Base-by-base conservation (phyloP, 2,329 filamentous ascomycete genomes). In the Colletotrichum tropicale region DNA sequence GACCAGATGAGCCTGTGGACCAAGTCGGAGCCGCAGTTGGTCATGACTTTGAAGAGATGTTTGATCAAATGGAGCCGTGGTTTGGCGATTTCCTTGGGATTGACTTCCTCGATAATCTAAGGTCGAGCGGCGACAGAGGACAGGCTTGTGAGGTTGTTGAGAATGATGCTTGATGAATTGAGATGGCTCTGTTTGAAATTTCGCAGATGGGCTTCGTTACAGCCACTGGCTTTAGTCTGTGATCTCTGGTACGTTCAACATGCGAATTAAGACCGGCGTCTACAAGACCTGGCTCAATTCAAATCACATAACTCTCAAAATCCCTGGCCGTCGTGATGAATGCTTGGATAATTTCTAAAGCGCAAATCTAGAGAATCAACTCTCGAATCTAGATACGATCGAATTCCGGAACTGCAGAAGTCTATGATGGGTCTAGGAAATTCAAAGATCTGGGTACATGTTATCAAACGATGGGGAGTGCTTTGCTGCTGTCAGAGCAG, bases 261-360 rank as follows among this genome's bases (percentile, higher is more conserved):
- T 6, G 8, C 0, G 36, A 43, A 18, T 6, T 2, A 43, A 48
- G 36, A 43, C 36, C 0, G 3, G 8, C 36, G 2, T 18, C 16
- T 43, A 10, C 16, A n/a, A 18, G 36, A 18, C 36, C 16, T 43
- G 16, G 36, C 3, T 43, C 16, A 43, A 43, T 10, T 43, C 10
- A 8, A n/a, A 10, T 38, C 1, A 38, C 0, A 0, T 5, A 48
- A n/a, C 8, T 48, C 6, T n/a, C 16, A 1, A n/a, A 1, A 4
- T n/a, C 5, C 7, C 8, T 48, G 1, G 18, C n/a, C 6, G 18
- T n/a, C 43, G 2, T 13, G 5, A 13, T 12, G 10, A 13, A 7
- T 21, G 0, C 8, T 13, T n/a, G 1, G n/a, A 43, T n/a, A 0
- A 3, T n/a, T 1, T 43, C 2, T 21, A 8, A 1, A 12, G 6